Conservation (phyloP, 2,329 filamentous ascomycete genomes). For the Aspergillus ochraceoroseus region DNA sequence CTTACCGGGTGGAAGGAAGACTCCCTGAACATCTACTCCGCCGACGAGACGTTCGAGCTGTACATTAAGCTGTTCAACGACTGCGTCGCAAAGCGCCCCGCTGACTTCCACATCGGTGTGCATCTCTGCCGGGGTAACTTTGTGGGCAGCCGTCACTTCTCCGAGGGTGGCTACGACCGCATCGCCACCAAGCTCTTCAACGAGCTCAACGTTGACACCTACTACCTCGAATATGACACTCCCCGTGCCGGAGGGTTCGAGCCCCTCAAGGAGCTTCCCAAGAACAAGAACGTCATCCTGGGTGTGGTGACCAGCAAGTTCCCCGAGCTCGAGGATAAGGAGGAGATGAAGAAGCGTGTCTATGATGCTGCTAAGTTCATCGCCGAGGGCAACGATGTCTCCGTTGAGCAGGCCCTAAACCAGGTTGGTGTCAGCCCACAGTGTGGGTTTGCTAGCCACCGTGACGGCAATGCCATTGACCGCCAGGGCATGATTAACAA, state of each 20-base stretch:
- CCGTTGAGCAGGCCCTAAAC: slow-evolving; percentile 62
- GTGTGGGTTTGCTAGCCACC: slow-evolving; percentile 70
- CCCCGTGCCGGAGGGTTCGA: slow-evolving; percentile 61
- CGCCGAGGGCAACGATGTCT: slow-evolving; percentile 61
- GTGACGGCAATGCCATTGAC: slow-evolving; percentile 64
- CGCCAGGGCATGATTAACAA: slow-evolving; percentile 70
- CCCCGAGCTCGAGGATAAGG: slow-evolving; percentile 58
- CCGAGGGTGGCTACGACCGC: slow-evolving; percentile 62
- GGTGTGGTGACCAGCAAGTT: slow-evolving; percentile 62
- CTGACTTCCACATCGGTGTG: slow-evolving; percentile 70
- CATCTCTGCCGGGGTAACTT: slow-evolving; percentile 68
- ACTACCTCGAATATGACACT: slow-evolving; percentile 67
- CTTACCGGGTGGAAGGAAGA: slow-evolving; percentile 65
- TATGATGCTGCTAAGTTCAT: slow-evolving; percentile 62
- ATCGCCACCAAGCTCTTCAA: slow-evolving; percentile 64
- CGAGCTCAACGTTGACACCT: slow-evolving; percentile 60
- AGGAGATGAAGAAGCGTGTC: slow-evolving; percentile 58
- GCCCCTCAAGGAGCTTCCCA: slow-evolving; percentile 57
- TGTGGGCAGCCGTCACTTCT: slow-evolving; percentile 61
- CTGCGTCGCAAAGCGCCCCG: slow-evolving; percentile 57
- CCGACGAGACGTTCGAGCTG: slow-evolving; percentile 66
- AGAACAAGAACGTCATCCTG: slow-evolving; percentile 59
- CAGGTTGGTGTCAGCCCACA: slow-evolving; percentile 65
- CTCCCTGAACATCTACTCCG: slow-evolving; percentile 60
- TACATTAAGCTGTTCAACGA: slow-evolving; percentile 77